These are phyloP conservation scores for Yamadazyma epiphylla DNA, from an alignment of 1,139 yeast species.

Conservation along the genomic window DNA sequence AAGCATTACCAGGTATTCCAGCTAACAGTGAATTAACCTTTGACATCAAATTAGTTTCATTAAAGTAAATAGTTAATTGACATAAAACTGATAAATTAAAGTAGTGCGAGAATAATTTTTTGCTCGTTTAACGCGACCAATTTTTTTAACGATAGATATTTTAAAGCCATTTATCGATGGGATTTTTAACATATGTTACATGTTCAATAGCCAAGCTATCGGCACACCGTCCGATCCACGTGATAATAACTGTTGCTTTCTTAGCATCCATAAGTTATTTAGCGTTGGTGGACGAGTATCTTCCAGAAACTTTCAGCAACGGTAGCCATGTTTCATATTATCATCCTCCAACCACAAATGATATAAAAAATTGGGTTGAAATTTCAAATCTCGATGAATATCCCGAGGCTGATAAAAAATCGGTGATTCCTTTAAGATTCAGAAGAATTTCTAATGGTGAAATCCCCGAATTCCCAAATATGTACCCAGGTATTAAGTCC, in stretches of 20 bases:
- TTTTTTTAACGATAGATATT: constrained; percentile 1
- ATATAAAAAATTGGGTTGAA: constrained; percentile 41
- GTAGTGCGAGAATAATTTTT: neutral
- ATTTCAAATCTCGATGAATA: constrained; percentile 27
- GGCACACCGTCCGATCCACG: constrained; percentile 87
- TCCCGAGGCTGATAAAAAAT: constrained; percentile 42
- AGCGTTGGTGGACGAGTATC: constrained; percentile 75
- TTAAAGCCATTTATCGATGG: constrained; percentile 19
- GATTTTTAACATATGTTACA: constrained; percentile 28
- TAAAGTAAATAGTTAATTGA: constrained; percentile 62
- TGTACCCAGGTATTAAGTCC: constrained; percentile 26
- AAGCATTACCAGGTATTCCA: constrained; percentile 94
- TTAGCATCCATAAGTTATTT: constrained; percentile 81
- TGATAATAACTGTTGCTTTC: constrained; percentile 68
- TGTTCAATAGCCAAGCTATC: constrained; percentile 57
- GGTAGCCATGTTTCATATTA: constrained; percentile 28
- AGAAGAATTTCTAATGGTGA: constrained; percentile 33
- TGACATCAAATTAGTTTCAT: constrained; percentile 88
- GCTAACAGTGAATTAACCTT: constrained; percentile 94
- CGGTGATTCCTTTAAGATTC: constrained; percentile 56
- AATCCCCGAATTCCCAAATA: constrained; percentile 30
- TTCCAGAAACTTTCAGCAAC: constrained; percentile 35
- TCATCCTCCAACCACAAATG: constrained; percentile 40
- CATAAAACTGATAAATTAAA: neutral
- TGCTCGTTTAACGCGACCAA: constrained; percentile 2